phyloP scores from a whole-genome alignment of 176 grass and related monocot genomes.

The Raddia guianensis region DNA sequence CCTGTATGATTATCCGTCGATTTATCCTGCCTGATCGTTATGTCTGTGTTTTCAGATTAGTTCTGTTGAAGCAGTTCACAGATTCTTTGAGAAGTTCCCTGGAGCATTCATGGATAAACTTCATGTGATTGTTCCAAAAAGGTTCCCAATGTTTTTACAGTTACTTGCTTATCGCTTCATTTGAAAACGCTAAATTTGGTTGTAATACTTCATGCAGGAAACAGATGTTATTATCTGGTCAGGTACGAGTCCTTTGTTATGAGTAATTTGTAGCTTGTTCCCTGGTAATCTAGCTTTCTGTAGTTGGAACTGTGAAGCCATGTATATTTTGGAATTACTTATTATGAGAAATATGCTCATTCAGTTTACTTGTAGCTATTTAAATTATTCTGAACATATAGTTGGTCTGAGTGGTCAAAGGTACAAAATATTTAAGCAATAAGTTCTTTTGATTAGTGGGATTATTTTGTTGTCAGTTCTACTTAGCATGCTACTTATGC shows the following conservation, averaged over 20 bases:
- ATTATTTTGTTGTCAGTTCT: slow-evolving; percentile 15
- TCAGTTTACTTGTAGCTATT: slow-evolving; percentile 6
- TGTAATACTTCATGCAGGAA: slow-evolving; percentile 61
- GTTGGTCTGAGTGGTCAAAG: neutral
- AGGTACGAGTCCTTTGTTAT: slow-evolving; percentile 48
- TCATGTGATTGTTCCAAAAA: slow-evolving; percentile 65
- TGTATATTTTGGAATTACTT: neutral
- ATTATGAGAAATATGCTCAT: neutral
- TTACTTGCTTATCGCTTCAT: slow-evolving; percentile 36
- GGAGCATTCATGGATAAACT: slow-evolving; percentile 88
- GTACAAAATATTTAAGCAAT: neutral
- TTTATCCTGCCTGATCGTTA: slow-evolving; percentile 26
- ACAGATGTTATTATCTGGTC: slow-evolving; percentile 59
- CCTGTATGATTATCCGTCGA: slow-evolving; percentile 22
- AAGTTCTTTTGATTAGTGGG: neutral
- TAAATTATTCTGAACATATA: neutral
- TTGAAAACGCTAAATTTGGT: slow-evolving; percentile 45
- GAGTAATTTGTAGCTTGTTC: neutral
- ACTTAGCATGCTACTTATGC: neutral
- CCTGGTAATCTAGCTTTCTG: slow-evolving; percentile 2
- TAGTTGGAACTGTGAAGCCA: neutral
- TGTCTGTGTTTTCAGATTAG: slow-evolving; percentile 64
- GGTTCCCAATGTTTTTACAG: slow-evolving; percentile 45
- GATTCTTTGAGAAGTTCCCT: slow-evolving; percentile 91
- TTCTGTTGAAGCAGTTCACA: slow-evolving; percentile 80